Base-by-base conservation (phyloP, 2,329 filamentous ascomycete genomes). In the Periconia sp. region DNA sequence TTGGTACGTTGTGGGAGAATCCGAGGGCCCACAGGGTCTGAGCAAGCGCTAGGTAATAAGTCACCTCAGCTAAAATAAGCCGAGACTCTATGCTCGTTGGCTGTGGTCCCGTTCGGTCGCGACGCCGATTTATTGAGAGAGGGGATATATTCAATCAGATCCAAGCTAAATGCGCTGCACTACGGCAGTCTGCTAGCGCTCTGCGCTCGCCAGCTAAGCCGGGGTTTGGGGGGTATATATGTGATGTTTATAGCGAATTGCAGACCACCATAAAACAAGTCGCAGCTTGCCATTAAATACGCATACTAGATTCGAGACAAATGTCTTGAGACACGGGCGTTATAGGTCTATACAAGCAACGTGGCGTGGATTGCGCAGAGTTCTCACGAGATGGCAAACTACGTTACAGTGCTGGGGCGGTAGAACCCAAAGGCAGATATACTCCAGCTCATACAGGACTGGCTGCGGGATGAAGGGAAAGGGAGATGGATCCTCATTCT, bases 81-180 rank as follows among this genome's bases (percentile, higher is more conserved):
- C 19, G 38, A 40, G 30, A 40, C 38, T 40, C 29, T 23, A 23
- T 11, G 8, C 26, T 12, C 30, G 11, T 7, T 35, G 11, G n/a
- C n/a, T n/a, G n/a, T n/a, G n/a, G n/a, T n/a, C n/a, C 32, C 32
- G 15, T 35, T 35, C 32, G 11, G 15, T 35, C 32, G 18, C 13
- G 32, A 35, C 18, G 32, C 13, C 5, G 32, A 35, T 17, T 35
- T 23, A 40, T 65, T 22, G 46, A 57, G 11, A 48, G 52, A n/a
- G 44, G 28, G 28, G 26, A 12, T 1, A 5, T 61, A 22, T 24
- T 60, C 23, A 37, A 52, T 26, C 41, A 50, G 37, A 54, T 65
- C 12, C 5, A 48, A 19, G 6, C 50, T 34, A 41, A 63, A 68
- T 62, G 68, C 56, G 6, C 56, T 73, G 2, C 66, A 24, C 49